Base-by-base conservation (phyloP, 345 rosid genomes). In the Eucalyptus pauciflora region DNA sequence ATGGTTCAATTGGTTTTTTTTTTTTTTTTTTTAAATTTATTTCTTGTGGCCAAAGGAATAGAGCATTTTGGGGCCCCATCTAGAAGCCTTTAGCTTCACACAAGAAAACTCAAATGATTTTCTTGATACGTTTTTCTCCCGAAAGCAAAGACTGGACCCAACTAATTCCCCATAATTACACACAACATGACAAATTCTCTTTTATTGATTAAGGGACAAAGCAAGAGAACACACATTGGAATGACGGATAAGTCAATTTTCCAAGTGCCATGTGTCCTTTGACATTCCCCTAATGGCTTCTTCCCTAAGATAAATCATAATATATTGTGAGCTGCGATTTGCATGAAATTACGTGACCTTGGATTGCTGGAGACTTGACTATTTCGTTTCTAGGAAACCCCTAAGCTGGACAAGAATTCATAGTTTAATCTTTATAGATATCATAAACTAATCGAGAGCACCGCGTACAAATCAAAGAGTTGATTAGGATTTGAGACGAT, bases 81-180 rank as follows among this genome's bases (percentile, higher is more conserved):
- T 37, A 4, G 87, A 33, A 91, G 58, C 87, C 96, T 94, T 94
- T 94, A 90, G 88, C 97, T 93, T 96, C 79, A 96, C 95, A 91
- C 96, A 92, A 92, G 33, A 86, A 87, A 89, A 92, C 91, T 93
- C 92, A 45, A 87, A 88, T 88, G 13, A 17, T 71, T 9, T 37
- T 37, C 3, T 71, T 18, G 81, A 71, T 10, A 37, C 46, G 46
- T 17, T 9, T 71, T 71, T 17, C 45, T 33, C 6, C 46, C 81
- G 46, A 33, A 71, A 71, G 85, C 88, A 90, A 88, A 93, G 92
- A 93, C 91, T 87, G 91, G 88, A 85, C 85, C 90, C 91, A 62
- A 71, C 89, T 89, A 48, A 62, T 43, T 87, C 56, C 62, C 87
- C 52, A 14, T n/a, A 18, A 31, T 48, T 1, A 41, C 69, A 45